Evolutionary conservation across 2,329 filamentous ascomycete genomes (phyloP).

Genomic region (Pseudonectria buxi): DNA sequence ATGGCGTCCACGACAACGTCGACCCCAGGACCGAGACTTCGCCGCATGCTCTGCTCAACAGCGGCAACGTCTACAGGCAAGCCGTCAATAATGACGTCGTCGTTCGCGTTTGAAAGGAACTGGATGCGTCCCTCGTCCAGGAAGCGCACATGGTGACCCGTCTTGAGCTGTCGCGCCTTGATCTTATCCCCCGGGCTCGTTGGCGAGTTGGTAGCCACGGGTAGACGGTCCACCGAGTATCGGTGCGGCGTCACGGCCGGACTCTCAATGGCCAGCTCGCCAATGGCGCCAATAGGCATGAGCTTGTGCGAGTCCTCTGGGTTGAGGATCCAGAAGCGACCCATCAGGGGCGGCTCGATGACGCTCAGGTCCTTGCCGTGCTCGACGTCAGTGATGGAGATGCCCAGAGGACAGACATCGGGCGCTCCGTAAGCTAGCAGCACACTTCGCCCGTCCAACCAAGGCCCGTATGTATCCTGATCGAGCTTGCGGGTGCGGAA

Average conservation of each 20-base stretch:
- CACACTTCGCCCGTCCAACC: slow-evolving; percentile 39
- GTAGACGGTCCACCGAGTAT: slow-evolving; percentile 24
- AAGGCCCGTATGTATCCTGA: slow-evolving; percentile 40
- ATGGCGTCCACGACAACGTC: slow-evolving; percentile 45
- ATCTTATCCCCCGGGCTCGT: slow-evolving; percentile 17
- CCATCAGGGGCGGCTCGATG: slow-evolving; percentile 41
- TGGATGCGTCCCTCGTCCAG: slow-evolving; percentile 42
- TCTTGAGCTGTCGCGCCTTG: slow-evolving; percentile 39
- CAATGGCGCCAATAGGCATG: slow-evolving; percentile 47
- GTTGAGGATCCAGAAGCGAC: slow-evolving; percentile 47
- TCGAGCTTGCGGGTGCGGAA: slow-evolving; percentile 46
- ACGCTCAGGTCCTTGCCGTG: slow-evolving; percentile 31
- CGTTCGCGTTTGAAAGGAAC: slow-evolving; percentile 38
- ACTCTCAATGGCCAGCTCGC: slow-evolving; percentile 55
- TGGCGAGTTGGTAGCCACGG: slow-evolving; percentile 17
- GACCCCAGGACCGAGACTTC: slow-evolving; percentile 38
- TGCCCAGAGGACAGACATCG: slow-evolving; percentile 44
- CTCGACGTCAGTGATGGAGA: slow-evolving; percentile 40
- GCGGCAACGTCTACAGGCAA: slow-evolving; percentile 35
- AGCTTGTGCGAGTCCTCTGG: slow-evolving; percentile 43
- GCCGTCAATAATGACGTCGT: slow-evolving; percentile 35
- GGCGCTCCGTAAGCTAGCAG: slow-evolving; percentile 46
- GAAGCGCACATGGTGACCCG: slow-evolving; percentile 44
- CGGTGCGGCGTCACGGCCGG: slow-evolving; percentile 29
- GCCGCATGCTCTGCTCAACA: slow-evolving; percentile 41